Base-by-base conservation (phyloP, 1,284 basidiomycete species). In the Fomes fomentarius region DNA sequence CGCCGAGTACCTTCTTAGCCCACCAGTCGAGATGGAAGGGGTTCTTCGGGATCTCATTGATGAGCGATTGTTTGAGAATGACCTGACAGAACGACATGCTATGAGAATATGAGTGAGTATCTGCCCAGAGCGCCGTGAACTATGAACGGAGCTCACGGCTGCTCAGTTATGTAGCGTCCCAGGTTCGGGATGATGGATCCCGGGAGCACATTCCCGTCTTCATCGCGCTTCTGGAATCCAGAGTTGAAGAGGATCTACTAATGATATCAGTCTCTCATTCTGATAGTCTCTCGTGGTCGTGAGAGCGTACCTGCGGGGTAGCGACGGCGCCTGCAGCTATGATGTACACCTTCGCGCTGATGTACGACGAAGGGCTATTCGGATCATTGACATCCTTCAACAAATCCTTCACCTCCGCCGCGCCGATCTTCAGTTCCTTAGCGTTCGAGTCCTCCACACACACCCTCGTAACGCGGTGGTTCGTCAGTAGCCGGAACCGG, bases 1-100 rank as follows among this genome's bases (percentile, higher is more conserved):
- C 19, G n/a, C 19, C 10, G 25, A 22, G 24, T 69, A 75, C 51
- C 63, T 66, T 19, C 57, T 74, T 45, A 66, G 74, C 53, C 71
- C 74, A 65, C 63, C 63, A 65, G 26, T 48, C 26, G 7, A 47
- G 54, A n/a, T 56, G 51, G 50, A 37, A 35, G 10, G 56, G 50
- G 30, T 52, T 44, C 3, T 51, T 35, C 5, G 33, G 39, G 8
- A 54, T 44, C 25, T 28, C 33, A 7, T 50, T 49, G 43, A 65
- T 50, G 19, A 56, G 52, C 10, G 41, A 42, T n/a, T 60, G 40
- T 24, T 42, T 42, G 9, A 42, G 24, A 14, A 42, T 50, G 15
- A 63, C 52, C 39, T 64, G 61, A 45, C 64, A 64, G 57, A 66
- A 64, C 7, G 63, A 35, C 59, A 66, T 61, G 6, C 63, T 65